These are phyloP conservation scores for Claviceps monticola DNA, from an alignment of 2,329 filamentous ascomycete genomes.

Conservation along the genomic window DNA sequence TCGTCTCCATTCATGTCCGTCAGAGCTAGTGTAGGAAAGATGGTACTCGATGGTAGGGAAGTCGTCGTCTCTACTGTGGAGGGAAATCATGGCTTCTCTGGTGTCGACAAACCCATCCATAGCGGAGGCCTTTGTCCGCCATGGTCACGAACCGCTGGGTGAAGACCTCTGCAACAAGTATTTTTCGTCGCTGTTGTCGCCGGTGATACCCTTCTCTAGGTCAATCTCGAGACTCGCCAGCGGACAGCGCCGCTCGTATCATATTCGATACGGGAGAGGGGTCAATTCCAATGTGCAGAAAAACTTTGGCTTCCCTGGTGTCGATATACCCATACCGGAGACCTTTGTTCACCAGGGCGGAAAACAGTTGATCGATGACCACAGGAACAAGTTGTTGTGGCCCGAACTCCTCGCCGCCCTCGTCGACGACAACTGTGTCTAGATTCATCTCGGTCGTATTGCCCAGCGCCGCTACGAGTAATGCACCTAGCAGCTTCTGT, in stretches of 20 bases:
- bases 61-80: conserved; percentile 18
- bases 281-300: too few species aligned
- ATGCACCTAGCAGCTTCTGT: conserved; percentile 16
- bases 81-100: conserved; percentile 20
- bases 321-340: too few species aligned
- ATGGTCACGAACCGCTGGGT: conserved; percentile 28
- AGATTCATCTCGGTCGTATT: conserved; percentile 17
- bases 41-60: conserved; percentile 8
- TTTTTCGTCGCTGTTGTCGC: too few species aligned
- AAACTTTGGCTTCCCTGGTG: too few species aligned
- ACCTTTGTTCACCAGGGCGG: too few species aligned
- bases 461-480: conserved; percentile 10
- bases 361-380: conserved; percentile 7
- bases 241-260: too few species aligned
- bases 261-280: too few species aligned
- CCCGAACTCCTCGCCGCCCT: conserved; percentile 15
- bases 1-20: too few species aligned
- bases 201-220: too few species aligned
- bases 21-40: too few species aligned
- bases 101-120: conserved; percentile 22
- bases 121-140: conserved; percentile 19
- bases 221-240: too few species aligned
- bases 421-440: conserved; percentile 18
- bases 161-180: conserved; percentile 6
- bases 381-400: conserved; percentile 21